Base-by-base conservation (phyloP, 108 stramenopile species). In the Nitzschia sp. region DNA sequence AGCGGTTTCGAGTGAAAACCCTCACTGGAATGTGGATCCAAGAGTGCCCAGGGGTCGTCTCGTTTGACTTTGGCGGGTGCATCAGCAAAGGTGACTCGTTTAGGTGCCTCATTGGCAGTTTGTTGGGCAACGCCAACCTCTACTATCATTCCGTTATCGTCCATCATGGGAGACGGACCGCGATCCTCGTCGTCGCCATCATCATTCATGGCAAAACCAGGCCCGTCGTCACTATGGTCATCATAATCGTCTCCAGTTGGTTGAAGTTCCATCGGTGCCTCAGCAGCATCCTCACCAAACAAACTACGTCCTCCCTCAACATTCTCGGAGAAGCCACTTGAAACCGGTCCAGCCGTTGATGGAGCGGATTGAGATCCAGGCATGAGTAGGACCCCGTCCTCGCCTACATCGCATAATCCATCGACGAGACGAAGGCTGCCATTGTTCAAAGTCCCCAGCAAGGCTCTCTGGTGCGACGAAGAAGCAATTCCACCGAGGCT, bases 1-100 rank as follows among this genome's bases (percentile, higher is more conserved):
- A 95, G 73, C 5, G 95, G 93, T 22, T 75, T 68, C 0, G 75
- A 48, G 48, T 55, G 79, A 15, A 71, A 67, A 9, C 68, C 73
- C 0, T 69, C 58, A 8, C 55, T 41, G 0, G 78, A 68, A 67
- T 97, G 95, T 3, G 96, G 96, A 73, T 98, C 96, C 15, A 96
- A 56, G 9, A 89, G 54, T 26, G 66, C 84, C 93, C 92, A 97
- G 0, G 93, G 94, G 75, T 97, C 93, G 15, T 38, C 29, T 34
- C 54, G 63, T 62, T 71, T 48, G 35, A 61, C 9, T 48, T 48
- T 32, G 21, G 56, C 32, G 52, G 65, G 1, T 21, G 48, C 1
- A 34, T 71, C 58, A 59, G 45, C 79, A 58, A 66, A 54, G 36
- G 79, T 71, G 36, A 58, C 45, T 73, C 63, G 47, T 65, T 74